Conservation (phyloP, 129 eudicot genomes). For the Escallonia rubra region DNA sequence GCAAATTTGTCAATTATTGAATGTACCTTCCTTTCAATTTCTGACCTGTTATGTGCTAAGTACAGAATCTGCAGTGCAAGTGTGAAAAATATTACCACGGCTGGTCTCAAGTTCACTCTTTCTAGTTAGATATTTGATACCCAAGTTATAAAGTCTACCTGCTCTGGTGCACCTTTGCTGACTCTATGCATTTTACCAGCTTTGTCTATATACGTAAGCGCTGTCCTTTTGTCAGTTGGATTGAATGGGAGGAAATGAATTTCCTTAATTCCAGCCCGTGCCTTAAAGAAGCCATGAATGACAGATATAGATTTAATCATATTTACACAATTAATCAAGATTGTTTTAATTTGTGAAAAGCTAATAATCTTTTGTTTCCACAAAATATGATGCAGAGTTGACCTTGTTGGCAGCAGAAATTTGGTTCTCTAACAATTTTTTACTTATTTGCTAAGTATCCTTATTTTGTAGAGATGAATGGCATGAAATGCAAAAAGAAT, state of each 20-base stretch:
- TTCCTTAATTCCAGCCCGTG: slow-evolving; percentile 41
- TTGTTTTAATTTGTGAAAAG: background rate
- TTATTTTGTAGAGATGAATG: background rate
- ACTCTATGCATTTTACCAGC: slow-evolving; percentile 24
- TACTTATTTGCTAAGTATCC: background rate
- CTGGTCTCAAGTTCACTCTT: background rate
- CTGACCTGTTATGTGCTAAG: slow-evolving; percentile 34
- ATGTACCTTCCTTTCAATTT: slow-evolving; percentile 11
- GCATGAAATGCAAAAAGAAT: background rate
- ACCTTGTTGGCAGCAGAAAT: too few species aligned
- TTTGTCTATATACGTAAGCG: slow-evolving; percentile 19
- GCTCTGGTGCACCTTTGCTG: slow-evolving; percentile 49
- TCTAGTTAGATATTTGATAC: background rate
- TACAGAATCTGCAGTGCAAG: slow-evolving; percentile 25
- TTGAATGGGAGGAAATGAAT: slow-evolving; percentile 51
- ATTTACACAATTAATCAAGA: slow-evolving; percentile 2
- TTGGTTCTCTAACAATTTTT: too few species aligned
- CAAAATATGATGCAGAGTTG: too few species aligned
- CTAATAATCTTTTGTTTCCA: background rate
- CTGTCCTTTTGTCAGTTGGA: slow-evolving; percentile 36
- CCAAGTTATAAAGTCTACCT: slow-evolving; percentile 14
- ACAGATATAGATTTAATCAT: too few species aligned
- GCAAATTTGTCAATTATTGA: slow-evolving; percentile 19
- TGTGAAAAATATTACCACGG: background rate
- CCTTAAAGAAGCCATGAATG: slow-evolving; percentile 18